A percentile compares a stretch with the other conserved stretches of the same genome.
phyloP scores from a whole-genome alignment of 805 yeast genomes.

The Ogataea methanolica region DNA sequence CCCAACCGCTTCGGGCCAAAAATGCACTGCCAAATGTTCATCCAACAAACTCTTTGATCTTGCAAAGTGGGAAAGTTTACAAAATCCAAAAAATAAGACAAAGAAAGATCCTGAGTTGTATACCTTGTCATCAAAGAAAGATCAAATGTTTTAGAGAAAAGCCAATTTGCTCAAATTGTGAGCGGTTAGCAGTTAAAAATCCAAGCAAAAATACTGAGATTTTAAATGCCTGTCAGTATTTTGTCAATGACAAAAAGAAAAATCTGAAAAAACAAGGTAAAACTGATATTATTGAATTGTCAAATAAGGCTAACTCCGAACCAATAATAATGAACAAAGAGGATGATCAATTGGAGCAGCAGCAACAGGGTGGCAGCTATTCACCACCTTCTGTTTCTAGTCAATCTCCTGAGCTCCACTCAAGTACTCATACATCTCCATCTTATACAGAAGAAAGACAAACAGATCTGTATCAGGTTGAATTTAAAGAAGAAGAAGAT shows the following conservation, averaged over 20 bases:
- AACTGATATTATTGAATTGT: conserved; percentile 7
- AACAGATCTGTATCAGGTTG: background rate
- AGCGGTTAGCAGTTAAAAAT: conserved; percentile 23
- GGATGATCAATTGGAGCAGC: background rate
- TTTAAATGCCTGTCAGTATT: conserved; percentile 42
- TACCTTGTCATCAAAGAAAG: conserved; percentile 62
- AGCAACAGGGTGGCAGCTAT: background rate
- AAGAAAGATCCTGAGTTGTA: conserved; percentile 52
- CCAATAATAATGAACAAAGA: background rate
- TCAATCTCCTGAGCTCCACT: background rate
- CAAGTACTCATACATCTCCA: background rate
- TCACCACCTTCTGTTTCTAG: background rate
- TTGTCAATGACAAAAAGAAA: conserved; percentile 52
- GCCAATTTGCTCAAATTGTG: conserved; percentile 57
- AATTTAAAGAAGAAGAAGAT: background rate
- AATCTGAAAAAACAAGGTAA: conserved; percentile 24
- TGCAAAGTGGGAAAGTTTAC: conserved; percentile 38
- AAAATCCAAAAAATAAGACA: conserved; percentile 61
- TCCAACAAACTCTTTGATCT: conserved; percentile 25
- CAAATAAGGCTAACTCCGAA: conserved; percentile 1
- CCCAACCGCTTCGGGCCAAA: conserved; percentile 6
- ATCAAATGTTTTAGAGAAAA: conserved; percentile 59
- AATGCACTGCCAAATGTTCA: conserved; percentile 18
- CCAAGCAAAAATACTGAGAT: conserved; percentile 10
- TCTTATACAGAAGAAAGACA: background rate